phyloP scores from a whole-genome alignment of 2,329 filamentous ascomycete genomes.

The Fusarium sp. region DNA sequence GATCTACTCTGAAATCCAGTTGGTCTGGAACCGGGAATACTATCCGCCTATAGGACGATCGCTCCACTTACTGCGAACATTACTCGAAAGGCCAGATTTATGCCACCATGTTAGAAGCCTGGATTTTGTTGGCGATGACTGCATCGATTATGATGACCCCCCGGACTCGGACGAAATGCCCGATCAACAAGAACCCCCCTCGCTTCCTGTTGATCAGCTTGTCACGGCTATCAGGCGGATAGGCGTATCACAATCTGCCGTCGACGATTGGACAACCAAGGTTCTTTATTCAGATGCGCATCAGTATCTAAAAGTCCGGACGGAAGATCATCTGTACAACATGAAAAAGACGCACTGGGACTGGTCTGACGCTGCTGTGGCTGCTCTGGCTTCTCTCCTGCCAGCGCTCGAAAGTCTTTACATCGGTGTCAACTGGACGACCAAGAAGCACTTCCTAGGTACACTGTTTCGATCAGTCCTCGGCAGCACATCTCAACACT shows the following conservation, averaged over 20 bases:
- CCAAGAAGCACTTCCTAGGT: neutral
- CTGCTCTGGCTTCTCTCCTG: neutral
- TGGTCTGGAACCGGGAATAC: neutral
- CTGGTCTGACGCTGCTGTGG: neutral
- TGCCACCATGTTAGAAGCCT: neutral
- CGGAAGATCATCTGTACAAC: neutral
- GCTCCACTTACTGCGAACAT: neutral
- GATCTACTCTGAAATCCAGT: neutral
- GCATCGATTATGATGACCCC: neutral
- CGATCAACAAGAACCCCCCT: neutral
- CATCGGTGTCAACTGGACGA: neutral
- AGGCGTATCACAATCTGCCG: neutral
- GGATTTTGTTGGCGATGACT: neutral
- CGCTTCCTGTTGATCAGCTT: neutral
- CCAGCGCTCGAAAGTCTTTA: neutral
- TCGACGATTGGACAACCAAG: neutral
- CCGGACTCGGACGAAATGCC: neutral
- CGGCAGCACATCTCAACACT: neutral
- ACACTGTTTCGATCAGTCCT: conserved; percentile 7
- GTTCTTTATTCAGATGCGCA: neutral
- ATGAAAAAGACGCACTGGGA: neutral
- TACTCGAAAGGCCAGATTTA: neutral
- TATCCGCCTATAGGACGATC: neutral
- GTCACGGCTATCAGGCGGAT: neutral
- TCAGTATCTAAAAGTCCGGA: neutral